Base-by-base conservation (phyloP, 2,329 filamentous ascomycete genomes). In the Cladosporium sp. region DNA sequence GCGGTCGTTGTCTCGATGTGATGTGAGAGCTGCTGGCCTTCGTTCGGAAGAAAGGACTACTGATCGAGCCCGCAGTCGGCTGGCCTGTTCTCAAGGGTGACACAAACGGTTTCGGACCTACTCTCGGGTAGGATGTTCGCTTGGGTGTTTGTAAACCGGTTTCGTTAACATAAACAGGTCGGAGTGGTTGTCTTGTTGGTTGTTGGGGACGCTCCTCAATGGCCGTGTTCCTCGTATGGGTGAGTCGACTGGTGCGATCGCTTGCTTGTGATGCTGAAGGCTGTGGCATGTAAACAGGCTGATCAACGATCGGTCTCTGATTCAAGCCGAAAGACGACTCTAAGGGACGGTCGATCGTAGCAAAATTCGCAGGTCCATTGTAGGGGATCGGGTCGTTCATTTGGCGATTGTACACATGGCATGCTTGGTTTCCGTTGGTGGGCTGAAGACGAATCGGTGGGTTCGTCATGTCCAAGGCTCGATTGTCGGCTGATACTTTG, bases 11-110 rank as follows among this genome's bases (percentile, higher is more conserved):
- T 10, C 11, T 62, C 10, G 26, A 32, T 15, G 14, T 30, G 41
- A 44, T 18, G 28, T n/a, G 41, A 28, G 38, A 24, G 15, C 12
- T 54, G n/a, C 11, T 24, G 12, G 5, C 38, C 21, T 32, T 55
- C 18, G 60, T 61, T 26, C 62, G 70, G 68, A 81, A 80, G 68
- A 79, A 80, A 11, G 79, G 77, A 75, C 79, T 81, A 71, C 77
- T 73, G 64, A 80, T 75, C 8, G 73, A 72, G 49, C 75, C 59
- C 1, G 41, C 34, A 55, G 28, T 41, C 28, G 32, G 36, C 30
- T 38, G 34, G 15, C 49, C 26, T 1, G 26, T 26, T 28, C 32
- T 61, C 14, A 67, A 52, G 70, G 59, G 71, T 62, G 65, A 71
- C 38, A 68, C 58, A 2, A 66, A 67, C 0, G 67, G 62, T 10